Evolutionary conservation across 176 grass and related monocot species (phyloP).

Genomic region (Ensete glaucum): DNA sequence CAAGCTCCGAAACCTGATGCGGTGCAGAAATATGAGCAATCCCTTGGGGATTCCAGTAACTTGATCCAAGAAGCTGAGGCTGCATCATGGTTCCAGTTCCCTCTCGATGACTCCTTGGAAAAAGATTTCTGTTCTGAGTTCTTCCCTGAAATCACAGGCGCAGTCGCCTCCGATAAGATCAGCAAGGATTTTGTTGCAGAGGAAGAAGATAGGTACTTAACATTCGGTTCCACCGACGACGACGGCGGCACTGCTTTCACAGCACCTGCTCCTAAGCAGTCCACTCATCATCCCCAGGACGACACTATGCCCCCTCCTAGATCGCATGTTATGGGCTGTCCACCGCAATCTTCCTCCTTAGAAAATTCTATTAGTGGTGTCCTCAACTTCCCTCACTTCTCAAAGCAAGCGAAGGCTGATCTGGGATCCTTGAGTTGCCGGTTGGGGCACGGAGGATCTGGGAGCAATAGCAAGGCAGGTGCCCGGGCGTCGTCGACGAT

Average conservation of each 20-base stretch:
- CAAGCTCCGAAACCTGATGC: slow-evolving; percentile 7
- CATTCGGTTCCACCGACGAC: neutral
- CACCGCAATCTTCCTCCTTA: neutral
- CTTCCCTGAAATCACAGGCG: slow-evolving; percentile 39
- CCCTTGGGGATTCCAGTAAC: slow-evolving; percentile 23
- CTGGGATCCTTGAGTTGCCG: neutral
- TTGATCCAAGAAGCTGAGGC: slow-evolving; percentile 29
- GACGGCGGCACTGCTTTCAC: neutral
- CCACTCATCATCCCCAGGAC: neutral
- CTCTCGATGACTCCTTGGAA: slow-evolving; percentile 39
- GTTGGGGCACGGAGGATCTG: slow-evolving; percentile 21
- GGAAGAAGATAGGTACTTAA: slow-evolving; percentile 11
- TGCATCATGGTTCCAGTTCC: slow-evolving; percentile 39
- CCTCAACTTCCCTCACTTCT: slow-evolving; percentile 32
- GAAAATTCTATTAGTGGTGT: neutral
- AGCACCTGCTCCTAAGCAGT: slow-evolving; percentile 3
- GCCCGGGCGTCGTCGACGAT: slow-evolving; percentile 1
- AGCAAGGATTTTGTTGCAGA: slow-evolving; percentile 1
- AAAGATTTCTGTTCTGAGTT: slow-evolving; percentile 64
- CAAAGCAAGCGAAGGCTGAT: slow-evolving; percentile 11
- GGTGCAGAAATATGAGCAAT: neutral
- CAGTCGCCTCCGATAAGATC: neutral
- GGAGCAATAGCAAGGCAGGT: neutral
- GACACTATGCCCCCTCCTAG: slow-evolving; percentile 3
- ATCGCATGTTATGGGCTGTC: neutral